Evolutionary conservation across 2,329 filamentous ascomycete species (phyloP).

Genomic region (Colletotrichum lindemuthianum): DNA sequence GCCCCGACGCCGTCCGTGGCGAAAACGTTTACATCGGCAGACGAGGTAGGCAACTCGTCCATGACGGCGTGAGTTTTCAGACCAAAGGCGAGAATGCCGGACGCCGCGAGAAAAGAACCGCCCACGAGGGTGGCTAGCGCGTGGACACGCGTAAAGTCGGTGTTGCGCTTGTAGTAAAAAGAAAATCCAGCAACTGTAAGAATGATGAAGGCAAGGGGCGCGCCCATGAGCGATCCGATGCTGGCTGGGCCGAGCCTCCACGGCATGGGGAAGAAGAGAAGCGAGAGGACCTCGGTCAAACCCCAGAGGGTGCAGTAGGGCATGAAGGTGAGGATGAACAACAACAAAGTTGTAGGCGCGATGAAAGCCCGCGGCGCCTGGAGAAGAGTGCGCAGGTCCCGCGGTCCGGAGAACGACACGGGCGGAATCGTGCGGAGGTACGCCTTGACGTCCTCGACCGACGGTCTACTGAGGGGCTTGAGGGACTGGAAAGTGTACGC

Average conservation of each 20-base stretch:
- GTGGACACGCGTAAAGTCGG: constrained; percentile 45
- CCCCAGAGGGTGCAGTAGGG: constrained; percentile 60
- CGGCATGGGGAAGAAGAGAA: constrained; percentile 57
- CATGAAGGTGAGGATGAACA: constrained; percentile 56
- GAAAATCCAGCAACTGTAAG: constrained; percentile 46
- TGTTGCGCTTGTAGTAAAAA: constrained; percentile 44
- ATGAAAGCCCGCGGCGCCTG: constrained; percentile 58
- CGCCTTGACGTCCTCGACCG: constrained; percentile 44
- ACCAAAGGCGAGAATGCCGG: constrained; percentile 57
- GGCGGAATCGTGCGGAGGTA: constrained; percentile 55
- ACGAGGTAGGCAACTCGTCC: constrained; percentile 39
- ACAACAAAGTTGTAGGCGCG: constrained; percentile 60
- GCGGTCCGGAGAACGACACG: constrained; percentile 47
- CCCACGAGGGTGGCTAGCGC: constrained; percentile 48
- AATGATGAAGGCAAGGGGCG: constrained; percentile 54
- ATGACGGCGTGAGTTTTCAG: constrained; percentile 52
- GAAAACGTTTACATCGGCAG: constrained; percentile 40
- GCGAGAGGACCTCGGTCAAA: constrained; percentile 54
- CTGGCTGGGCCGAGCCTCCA: constrained; percentile 49
- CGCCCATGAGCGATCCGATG: constrained; percentile 57
- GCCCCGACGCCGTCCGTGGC: constrained; percentile 40
- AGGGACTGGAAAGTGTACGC: constrained; percentile 8
- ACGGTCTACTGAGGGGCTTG: constrained; percentile 40
- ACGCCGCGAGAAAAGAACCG: constrained; percentile 51
- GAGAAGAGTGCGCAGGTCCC: constrained; percentile 47